Percentiles rank a stretch among this genome's conserved stretches.
Conservation (phyloP, 2,329 filamentous ascomycete species). For the Tolypocladium tundrense region DNA sequence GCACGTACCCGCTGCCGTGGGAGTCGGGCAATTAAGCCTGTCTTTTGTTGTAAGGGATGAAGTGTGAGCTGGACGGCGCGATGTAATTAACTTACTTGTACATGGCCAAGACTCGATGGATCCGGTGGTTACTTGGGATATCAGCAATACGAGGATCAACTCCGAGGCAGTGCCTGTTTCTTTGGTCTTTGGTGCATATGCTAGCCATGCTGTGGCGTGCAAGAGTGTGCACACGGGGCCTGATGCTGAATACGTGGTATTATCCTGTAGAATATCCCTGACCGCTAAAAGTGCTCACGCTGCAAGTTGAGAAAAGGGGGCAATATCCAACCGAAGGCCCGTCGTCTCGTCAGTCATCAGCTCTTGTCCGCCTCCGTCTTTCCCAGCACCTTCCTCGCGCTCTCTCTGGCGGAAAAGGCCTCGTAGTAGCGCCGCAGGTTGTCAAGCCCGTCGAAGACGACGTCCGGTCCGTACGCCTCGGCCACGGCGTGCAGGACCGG, state of each 20-base stretch:
- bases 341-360: not conserved
- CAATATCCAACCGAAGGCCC: not conserved
- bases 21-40: constrained; percentile 24
- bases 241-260: not conserved
- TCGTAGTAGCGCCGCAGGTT: constrained; percentile 28
- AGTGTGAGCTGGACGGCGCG: not conserved
- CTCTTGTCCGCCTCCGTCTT: not conserved
- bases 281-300: not conserved
- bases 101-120: not conserved
- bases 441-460: constrained; percentile 16
- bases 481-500: constrained; percentile 40
- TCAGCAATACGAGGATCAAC: constrained; percentile 5
- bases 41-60: not conserved
- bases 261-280: not conserved
- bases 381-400: constrained; percentile 12
- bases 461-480: constrained; percentile 18
- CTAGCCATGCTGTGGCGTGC: not conserved
- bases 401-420: constrained; percentile 12
- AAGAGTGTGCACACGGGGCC: not conserved
- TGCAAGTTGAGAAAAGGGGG: not conserved
- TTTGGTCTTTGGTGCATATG: not conserved
- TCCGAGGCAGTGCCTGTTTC: not conserved
- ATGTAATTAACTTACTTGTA: constrained; percentile 8
- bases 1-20: constrained; percentile 65
- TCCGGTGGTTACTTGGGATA: not conserved